These are phyloP conservation scores for Orbilia oligospora DNA, from an alignment of 2,329 filamentous ascomycete species.

Conservation along the genomic window DNA sequence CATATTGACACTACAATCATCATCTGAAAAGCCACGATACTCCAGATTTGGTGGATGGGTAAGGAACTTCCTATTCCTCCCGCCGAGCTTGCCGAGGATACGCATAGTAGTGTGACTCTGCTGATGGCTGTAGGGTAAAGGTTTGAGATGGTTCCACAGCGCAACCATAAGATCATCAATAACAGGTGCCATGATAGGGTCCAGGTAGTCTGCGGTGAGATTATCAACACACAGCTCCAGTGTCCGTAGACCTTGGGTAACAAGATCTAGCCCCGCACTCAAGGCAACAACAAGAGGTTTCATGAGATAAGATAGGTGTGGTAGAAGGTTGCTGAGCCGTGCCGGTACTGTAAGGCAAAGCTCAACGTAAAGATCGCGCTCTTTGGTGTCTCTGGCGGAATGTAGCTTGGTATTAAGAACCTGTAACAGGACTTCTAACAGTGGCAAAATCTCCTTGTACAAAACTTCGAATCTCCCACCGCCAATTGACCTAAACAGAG, in stretches of 20 bases:
- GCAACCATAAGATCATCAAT: conserved; percentile 99
- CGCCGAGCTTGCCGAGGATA: conserved; percentile 95
- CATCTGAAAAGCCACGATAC: conserved; percentile 88
- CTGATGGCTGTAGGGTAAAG: conserved; percentile 95
- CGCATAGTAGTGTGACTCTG: conserved; percentile 98
- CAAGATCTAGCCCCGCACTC: conserved; percentile 89
- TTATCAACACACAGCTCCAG: conserved; percentile 98
- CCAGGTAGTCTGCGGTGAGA: conserved; percentile 94
- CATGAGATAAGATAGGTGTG: conserved; percentile 97
- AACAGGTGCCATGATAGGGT: conserved; percentile 98
- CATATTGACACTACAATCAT: conserved; percentile 87
- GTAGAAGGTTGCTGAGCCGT: conserved; percentile 90
- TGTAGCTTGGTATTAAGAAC: conserved; percentile 95
- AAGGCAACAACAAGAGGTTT: conserved; percentile 95
- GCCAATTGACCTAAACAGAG: conserved; percentile 94
- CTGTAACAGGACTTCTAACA: conserved; percentile 97
- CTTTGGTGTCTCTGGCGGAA: conserved; percentile 88
- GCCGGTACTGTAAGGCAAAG: conserved; percentile 96
- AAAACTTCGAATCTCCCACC: conserved; percentile 97
- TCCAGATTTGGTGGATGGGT: conserved; percentile 87
- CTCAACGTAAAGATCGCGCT: conserved; percentile 96
- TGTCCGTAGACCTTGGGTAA: conserved; percentile 92
- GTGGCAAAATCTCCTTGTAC: conserved; percentile 96
- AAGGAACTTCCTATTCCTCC: conserved; percentile 94
- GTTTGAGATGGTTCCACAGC: conserved; percentile 93